phyloP scores from a whole-genome alignment of 306 rosid genomes.

The Vachellia pachyceras region DNA sequence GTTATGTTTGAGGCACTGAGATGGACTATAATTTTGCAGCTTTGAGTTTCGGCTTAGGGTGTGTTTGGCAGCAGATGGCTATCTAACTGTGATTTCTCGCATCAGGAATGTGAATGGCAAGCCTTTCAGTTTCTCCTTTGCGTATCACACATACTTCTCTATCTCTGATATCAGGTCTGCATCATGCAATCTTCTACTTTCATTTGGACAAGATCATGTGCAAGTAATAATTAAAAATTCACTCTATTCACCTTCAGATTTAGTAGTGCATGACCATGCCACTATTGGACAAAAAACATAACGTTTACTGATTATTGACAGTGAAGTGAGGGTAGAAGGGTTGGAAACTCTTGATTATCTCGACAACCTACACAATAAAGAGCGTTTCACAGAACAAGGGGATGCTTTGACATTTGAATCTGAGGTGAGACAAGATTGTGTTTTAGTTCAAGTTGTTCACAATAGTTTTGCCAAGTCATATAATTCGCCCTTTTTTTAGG shows the following conservation, averaged over 20 bases:
- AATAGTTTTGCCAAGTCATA: not conserved
- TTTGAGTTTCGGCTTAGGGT: slow-evolving; percentile 88
- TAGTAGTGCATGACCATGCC: not conserved
- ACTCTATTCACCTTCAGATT: not conserved
- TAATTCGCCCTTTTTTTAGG: slow-evolving; percentile 47
- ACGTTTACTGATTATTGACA: slow-evolving; percentile 41
- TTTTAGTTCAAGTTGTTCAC: not conserved
- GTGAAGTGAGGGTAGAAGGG: slow-evolving; percentile 97
- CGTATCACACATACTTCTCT: slow-evolving; percentile 78
- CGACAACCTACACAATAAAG: slow-evolving; percentile 66
- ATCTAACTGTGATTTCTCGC: slow-evolving; percentile 69
- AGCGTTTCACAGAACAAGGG: slow-evolving; percentile 96
- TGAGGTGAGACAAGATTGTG: slow-evolving; percentile 56
- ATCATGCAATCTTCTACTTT: not conserved
- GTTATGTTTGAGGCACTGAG: not conserved
- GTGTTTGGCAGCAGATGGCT: slow-evolving; percentile 67
- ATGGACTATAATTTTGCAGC: slow-evolving; percentile 46
- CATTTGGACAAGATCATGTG: not conserved
- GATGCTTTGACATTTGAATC: slow-evolving; percentile 89
- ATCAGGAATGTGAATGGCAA: slow-evolving; percentile 77
- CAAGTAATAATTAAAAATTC: not conserved
- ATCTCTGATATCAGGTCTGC: slow-evolving; percentile 85
- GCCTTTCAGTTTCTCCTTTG: slow-evolving; percentile 88
- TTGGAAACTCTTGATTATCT: slow-evolving; percentile 88
- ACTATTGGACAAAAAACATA: slow-evolving; percentile 27